Evolutionary conservation across 306 rosid genomes (phyloP).

Genomic region (Quercus variabilis): DNA sequence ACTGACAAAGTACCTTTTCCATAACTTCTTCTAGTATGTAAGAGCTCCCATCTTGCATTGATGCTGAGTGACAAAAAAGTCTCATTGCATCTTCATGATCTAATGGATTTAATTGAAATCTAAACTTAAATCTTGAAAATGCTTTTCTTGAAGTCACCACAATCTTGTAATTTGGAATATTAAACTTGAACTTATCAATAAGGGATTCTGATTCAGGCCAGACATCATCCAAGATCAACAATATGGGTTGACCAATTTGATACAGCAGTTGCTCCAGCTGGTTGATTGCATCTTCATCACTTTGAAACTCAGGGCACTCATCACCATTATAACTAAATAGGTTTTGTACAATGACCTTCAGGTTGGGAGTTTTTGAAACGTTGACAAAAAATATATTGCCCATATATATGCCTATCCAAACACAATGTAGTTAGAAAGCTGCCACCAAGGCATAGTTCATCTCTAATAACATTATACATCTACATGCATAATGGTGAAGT

Average conservation of each 20-base stretch:
- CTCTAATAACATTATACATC: no score
- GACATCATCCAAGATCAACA: constrained; percentile 35
- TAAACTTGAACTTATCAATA: constrained; percentile 8
- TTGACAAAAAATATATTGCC: constrained; percentile 19
- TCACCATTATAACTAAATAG: not conserved
- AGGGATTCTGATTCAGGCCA: constrained; percentile 19
- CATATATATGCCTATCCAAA: constrained; percentile 18
- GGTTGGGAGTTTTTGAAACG: constrained; percentile 12
- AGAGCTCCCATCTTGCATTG: not conserved
- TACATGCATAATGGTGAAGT: no score
- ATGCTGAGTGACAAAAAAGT: constrained; percentile 27
- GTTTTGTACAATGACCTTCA: constrained; percentile 16
- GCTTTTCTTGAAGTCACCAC: constrained; percentile 36
- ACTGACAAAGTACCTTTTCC: constrained; percentile 1
- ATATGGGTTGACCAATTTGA: not conserved
- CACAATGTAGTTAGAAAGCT: no score
- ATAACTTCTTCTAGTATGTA: constrained; percentile 5
- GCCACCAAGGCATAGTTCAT: no score
- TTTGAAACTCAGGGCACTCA: not conserved
- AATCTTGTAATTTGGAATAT: constrained; percentile 25
- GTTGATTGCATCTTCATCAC: constrained; percentile 3
- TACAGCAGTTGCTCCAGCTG: constrained; percentile 6
- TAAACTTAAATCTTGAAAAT: constrained; percentile 10
- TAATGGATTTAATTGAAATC: constrained; percentile 9
- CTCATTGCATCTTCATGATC: constrained; percentile 14